Base-by-base conservation (phyloP, 177 flowering plant species). In the Tripterygium wilfordii region DNA sequence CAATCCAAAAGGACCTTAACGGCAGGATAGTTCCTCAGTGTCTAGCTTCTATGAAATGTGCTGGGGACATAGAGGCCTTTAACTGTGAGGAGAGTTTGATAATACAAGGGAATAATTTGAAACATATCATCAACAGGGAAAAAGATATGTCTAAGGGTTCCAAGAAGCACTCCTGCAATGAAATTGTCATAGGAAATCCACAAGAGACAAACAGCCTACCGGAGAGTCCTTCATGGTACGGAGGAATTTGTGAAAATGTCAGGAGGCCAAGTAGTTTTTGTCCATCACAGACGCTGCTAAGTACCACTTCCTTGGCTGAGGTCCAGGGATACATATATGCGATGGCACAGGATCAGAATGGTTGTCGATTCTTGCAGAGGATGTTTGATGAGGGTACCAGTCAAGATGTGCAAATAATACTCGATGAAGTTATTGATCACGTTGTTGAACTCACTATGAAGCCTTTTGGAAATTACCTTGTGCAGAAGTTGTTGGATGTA, bases 391-490 rank as follows among this genome's bases (percentile, higher is more conserved):
- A 78, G 51, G 82, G 85, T 7, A 72, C 65, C 13, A 36, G 56
- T 7, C 53, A 64, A 45, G 79, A 81, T 41, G 63, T 77, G 44
- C 57, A 74, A 29, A 58, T 75, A 8, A 68, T 91, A 58, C 88
- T 82, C 56, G 35, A 60, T 38, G 88, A 72, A 53, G 57, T 85
- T 13, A 69, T 83, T 7, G 60, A 64, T 44, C 80, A 77, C 46
- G 61, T 72, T 16, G 78, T 62, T 41, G 96, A 91, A 45, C 84
- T 91, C 42, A 79, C 77, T 88, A 62, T 67, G 56, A 66, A 91
- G 53, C 88, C 88, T 2, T 91, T 88, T 67, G 98, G 95, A 7
- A 91, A 91, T 61, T 88, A 91, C 58, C 82, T 91, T 14, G 62
- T 91, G 43, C 98, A 91, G 64, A 85, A 83, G 68, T 47, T 91